phyloP scores from a whole-genome alignment of 345 rosid genomes.

The Carallia brachiata region DNA sequence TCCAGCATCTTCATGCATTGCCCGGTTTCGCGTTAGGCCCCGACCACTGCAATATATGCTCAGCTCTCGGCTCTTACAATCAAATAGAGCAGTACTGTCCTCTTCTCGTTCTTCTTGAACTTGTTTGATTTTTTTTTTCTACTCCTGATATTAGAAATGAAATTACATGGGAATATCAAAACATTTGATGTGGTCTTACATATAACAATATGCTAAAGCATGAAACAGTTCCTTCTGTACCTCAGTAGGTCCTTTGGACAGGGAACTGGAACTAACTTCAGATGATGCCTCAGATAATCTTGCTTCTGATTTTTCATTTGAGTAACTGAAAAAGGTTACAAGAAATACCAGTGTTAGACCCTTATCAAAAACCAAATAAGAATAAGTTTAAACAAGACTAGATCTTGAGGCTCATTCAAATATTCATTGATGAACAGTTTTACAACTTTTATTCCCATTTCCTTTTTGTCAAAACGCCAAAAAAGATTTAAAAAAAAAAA shows the following conservation, averaged over 20 bases:
- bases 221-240: slow-evolving; percentile 29
- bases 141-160: slow-evolving; percentile 7
- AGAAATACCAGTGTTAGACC: slow-evolving; percentile 4
- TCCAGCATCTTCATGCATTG: neutral
- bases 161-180: neutral
- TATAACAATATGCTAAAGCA: no score
- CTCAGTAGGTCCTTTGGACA: slow-evolving; percentile 37
- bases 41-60: neutral
- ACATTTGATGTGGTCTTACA: neutral
- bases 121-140: slow-evolving; percentile 10
- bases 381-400: neutral
- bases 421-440: no score
- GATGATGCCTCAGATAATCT: slow-evolving; percentile 50
- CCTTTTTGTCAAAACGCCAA: no score
- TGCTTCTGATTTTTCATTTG: slow-evolving; percentile 94
- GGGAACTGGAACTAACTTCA: slow-evolving; percentile 39
- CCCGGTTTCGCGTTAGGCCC: neutral
- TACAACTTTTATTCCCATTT: no score
- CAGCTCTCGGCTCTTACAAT: neutral
- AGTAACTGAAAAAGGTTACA: slow-evolving; percentile 44
- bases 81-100: neutral
- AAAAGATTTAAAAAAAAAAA: no score
- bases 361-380: neutral
- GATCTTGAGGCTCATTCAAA: neutral
- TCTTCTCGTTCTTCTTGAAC: neutral